Evolutionary conservation across 768 basidiomycete genomes (phyloP).

Genomic region (Chalciporus piperatus): DNA sequence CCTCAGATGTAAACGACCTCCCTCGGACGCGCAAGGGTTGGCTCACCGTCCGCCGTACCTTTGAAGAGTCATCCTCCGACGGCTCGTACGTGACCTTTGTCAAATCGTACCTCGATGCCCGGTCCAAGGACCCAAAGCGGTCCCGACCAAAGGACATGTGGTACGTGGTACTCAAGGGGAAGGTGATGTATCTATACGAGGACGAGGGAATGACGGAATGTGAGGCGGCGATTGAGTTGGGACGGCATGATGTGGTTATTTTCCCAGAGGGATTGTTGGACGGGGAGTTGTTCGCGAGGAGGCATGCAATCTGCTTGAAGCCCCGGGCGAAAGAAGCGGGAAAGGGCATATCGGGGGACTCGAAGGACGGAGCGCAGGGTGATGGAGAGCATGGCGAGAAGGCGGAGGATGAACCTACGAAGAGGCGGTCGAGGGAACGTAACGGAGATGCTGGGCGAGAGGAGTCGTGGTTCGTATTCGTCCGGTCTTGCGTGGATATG

Average conservation of each 20-base stretch:
- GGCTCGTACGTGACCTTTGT: slow-evolving; percentile 77
- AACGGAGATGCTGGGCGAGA: slow-evolving; percentile 40
- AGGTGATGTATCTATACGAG: slow-evolving; percentile 89
- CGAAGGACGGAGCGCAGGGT: slow-evolving; percentile 48
- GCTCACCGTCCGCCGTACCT: slow-evolving; percentile 80
- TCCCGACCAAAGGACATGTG: slow-evolving; percentile 89
- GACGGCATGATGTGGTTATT: slow-evolving; percentile 71
- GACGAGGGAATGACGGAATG: slow-evolving; percentile 90
- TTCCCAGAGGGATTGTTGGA: slow-evolving; percentile 75
- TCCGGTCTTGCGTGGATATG: slow-evolving; percentile 85
- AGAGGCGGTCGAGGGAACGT: slow-evolving; percentile 35
- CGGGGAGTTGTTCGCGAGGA: slow-evolving; percentile 87
- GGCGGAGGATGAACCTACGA: slow-evolving; percentile 40
- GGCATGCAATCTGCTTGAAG: slow-evolving; percentile 81
- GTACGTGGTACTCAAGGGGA: slow-evolving; percentile 90
- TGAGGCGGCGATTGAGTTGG: slow-evolving; percentile 84
- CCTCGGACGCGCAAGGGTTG: slow-evolving; percentile 74
- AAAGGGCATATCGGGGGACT: slow-evolving; percentile 45
- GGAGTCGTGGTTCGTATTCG: slow-evolving; percentile 92
- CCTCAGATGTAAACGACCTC: slow-evolving; percentile 46
- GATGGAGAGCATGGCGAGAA: slow-evolving; percentile 29
- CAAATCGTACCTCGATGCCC: slow-evolving; percentile 73
- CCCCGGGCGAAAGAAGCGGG: slow-evolving; percentile 41
- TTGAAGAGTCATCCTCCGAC: slow-evolving; percentile 62
- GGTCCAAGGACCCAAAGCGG: slow-evolving; percentile 81